Conservation (phyloP, 2,329 filamentous ascomycete genomes). For the Xylariaceae sp. region DNA sequence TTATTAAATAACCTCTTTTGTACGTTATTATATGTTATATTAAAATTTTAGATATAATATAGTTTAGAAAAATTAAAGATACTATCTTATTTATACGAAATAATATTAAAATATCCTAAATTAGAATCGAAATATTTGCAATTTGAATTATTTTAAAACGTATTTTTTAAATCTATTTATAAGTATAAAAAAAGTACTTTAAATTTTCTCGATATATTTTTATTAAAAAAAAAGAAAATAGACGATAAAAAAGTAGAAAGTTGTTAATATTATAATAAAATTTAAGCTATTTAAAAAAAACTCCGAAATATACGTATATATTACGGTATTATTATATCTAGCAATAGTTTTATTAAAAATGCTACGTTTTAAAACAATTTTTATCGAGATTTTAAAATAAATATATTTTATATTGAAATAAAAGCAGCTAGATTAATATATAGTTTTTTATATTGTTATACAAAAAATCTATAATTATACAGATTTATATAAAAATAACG, state of each 20-base stretch:
- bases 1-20: conserved; percentile 19
- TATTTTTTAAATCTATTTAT: conserved; percentile 12
- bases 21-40: conserved; percentile 16
- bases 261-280: conserved; percentile 16
- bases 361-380: conserved; percentile 18
- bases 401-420: conserved; percentile 21
- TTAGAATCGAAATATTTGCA: conserved; percentile 16
- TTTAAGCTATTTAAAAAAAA: conserved; percentile 12
- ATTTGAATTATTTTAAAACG: conserved; percentile 16
- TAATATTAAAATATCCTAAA: conserved; percentile 14
- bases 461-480: conserved; percentile 20
- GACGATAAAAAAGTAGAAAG: conserved; percentile 9
- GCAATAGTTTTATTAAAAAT: conserved; percentile 23
- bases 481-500: not conserved
- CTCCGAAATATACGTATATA: conserved; percentile 20
- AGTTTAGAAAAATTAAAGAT: conserved; percentile 16
- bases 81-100: conserved; percentile 15
- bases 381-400: not conserved
- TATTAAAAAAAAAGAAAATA: conserved; percentile 2
- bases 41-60: conserved; percentile 9
- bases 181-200: not conserved
- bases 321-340: conserved; percentile 26
- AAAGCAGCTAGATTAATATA: conserved; percentile 9
- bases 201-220: not conserved
- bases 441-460: conserved; percentile 25